These are phyloP conservation scores for Omphalotus guepiniiformis DNA, from an alignment of 768 basidiomycete species.

Conservation along the genomic window DNA sequence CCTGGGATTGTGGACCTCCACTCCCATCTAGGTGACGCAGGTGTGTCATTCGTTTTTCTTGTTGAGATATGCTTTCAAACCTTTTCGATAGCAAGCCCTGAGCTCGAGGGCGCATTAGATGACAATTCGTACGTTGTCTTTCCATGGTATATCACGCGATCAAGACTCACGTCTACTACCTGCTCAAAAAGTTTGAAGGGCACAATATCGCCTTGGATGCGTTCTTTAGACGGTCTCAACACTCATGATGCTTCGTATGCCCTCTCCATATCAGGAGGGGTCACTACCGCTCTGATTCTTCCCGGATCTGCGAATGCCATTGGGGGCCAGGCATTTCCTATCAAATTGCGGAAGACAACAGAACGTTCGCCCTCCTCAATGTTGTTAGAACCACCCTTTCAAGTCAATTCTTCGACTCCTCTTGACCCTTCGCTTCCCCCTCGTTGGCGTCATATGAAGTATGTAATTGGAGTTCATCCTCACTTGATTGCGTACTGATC, in stretches of 20 bases:
- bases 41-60: not conserved
- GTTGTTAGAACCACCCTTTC: conserved; percentile 70
- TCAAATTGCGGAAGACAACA: conserved; percentile 71
- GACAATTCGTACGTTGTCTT: conserved; percentile 40
- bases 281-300: conserved; percentile 71
- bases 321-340: conserved; percentile 73
- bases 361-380: conserved; percentile 72
- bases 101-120: conserved; percentile 38
- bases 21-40: conserved; percentile 40
- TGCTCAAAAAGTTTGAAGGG: conserved; percentile 22
- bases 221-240: conserved; percentile 70
- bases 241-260: conserved; percentile 69
- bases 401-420: conserved; percentile 37
- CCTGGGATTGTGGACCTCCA: conserved; percentile 46
- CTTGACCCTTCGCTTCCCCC: conserved; percentile 27
- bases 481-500: not conserved
- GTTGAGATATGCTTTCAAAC: not conserved
- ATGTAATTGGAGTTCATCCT: conserved; percentile 14
- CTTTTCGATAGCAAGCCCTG: conserved; percentile 25
- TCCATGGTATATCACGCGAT: no score
- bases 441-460: conserved; percentile 77
- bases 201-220: conserved; percentile 49
- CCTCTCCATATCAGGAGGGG: conserved; percentile 67
- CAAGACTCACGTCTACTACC: no score
- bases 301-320: conserved; percentile 70